Evolutionary conservation across 2,329 filamentous ascomycete species (phyloP), one percentile per base, ranked within the genome.

Genomic region (Rhynchosporium agropyri): DNA sequence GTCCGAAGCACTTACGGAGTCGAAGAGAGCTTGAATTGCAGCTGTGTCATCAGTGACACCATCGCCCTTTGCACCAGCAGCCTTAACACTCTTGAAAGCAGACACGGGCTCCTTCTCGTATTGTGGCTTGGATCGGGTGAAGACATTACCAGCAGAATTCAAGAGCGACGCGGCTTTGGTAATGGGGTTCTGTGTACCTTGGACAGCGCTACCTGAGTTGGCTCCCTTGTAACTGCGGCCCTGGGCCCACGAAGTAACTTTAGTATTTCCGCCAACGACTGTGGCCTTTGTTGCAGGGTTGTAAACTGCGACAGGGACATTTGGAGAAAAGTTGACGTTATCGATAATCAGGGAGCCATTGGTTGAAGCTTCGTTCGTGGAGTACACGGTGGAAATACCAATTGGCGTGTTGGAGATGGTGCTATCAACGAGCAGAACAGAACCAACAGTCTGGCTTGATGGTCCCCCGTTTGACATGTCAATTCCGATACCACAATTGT

Each of bases 81-180:
- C 80, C 79, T 94, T 96, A 79, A 95, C 89, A 69, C 90, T 94
- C 71, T 96, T 78, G 73, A 99, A 97, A 40, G 83, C 84, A 64
- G 80, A 83, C n/a, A 81, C 84, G 3, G 86, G 77, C 2, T 91
- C 77, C 48, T 79, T 79, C 73, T 90, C 85, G 74, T 98, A 99
- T 76, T 97, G 91, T 13, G 95, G 95, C 83, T 95, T 96, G 76
- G 87, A 89, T 69, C 90, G 89, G 67, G 92, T 89, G 74, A 93
- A 92, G 70, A 97, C 80, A 43, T 84, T 87, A 68, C 90, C 91
- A 29, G 81, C 73, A 45, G 66, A 65, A 67, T 86, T 81, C 45
- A 93, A 80, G 15, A 98, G 87, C 29, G 76, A 79, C 12, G 80
- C 76, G 6, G 92, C 90, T 78, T 91, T 94, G 61, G 78, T 74